Evolutionary conservation across 306 rosid genomes (phyloP).

Genomic region (Casuarina glauca): DNA sequence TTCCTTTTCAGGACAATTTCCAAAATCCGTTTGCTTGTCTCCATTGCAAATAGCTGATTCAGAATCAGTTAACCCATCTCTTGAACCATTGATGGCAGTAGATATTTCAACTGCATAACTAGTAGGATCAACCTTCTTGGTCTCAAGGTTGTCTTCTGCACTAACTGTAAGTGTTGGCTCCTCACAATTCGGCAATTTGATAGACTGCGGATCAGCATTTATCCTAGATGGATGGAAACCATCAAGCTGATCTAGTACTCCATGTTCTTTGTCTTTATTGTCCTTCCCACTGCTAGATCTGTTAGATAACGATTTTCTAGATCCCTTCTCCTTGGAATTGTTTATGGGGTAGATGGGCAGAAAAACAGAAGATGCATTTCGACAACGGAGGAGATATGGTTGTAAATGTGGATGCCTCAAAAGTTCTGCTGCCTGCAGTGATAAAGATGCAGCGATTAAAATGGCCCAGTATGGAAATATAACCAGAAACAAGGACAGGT

Average conservation of each 20-base stretch:
- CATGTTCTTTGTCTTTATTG: slow-evolving; percentile 44
- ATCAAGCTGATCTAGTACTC: slow-evolving; percentile 38
- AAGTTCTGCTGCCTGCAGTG: slow-evolving; percentile 77
- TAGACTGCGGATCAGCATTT: slow-evolving; percentile 34
- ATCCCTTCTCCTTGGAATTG: slow-evolving; percentile 56
- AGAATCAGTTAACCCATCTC: slow-evolving; percentile 64
- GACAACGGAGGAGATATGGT: slow-evolving; percentile 73
- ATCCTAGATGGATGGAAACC: slow-evolving; percentile 45
- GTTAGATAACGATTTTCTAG: slow-evolving; percentile 41
- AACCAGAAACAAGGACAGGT: slow-evolving; percentile 15
- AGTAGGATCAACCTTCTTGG: slow-evolving; percentile 72
- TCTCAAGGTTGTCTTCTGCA: slow-evolving; percentile 70
- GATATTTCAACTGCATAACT: slow-evolving; percentile 53
- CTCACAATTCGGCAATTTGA: slow-evolving; percentile 31
- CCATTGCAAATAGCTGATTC: slow-evolving; percentile 50
- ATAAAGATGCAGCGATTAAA: slow-evolving; percentile 34
- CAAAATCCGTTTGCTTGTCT: slow-evolving; percentile 55
- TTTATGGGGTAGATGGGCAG: slow-evolving; percentile 68
- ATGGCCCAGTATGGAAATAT: slow-evolving; percentile 21
- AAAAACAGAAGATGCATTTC: slow-evolving; percentile 61
- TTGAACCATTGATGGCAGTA: slow-evolving; percentile 51
- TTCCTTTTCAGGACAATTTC: slow-evolving; percentile 36
- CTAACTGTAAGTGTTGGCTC: slow-evolving; percentile 40
- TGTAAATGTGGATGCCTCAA: slow-evolving; percentile 84
- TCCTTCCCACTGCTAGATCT: slow-evolving; percentile 45